Evolutionary conservation across 768 basidiomycete species (phyloP).

Genomic region (Filobasidium floriforme): DNA sequence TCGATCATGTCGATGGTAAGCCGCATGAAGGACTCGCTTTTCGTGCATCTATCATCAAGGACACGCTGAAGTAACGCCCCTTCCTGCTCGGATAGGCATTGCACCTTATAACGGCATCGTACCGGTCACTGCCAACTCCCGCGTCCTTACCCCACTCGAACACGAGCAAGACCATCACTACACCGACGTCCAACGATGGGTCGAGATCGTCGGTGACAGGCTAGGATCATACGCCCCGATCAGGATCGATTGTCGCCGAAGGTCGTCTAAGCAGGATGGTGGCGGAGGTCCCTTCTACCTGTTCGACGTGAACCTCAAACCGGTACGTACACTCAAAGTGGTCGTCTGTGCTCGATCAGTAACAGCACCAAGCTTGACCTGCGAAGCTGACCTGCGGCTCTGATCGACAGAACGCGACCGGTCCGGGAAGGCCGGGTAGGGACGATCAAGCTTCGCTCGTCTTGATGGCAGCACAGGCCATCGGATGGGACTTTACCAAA

Average conservation of each 20-base stretch:
- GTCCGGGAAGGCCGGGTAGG: constrained; percentile 37
- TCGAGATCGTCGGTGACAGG: constrained; percentile 26
- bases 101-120: constrained; percentile 38
- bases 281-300: constrained; percentile 26
- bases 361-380: not conserved
- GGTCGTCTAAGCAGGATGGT: not conserved
- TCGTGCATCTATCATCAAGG: not conserved
- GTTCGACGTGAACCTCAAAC: constrained; percentile 42
- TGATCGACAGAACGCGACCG: constrained; percentile 35
- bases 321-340: constrained; percentile 27
- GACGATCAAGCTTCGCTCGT: constrained; percentile 35
- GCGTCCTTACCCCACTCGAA: constrained; percentile 26
- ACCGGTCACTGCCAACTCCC: constrained; percentile 35
- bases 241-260: constrained; percentile 31
- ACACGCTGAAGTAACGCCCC: not conserved
- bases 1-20: constrained; percentile 30
- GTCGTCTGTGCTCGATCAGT: too few species aligned
- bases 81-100: constrained; percentile 28
- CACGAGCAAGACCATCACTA: constrained; percentile 26
- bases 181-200: constrained; percentile 20
- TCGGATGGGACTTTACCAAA: constrained; percentile 36
- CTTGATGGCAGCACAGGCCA: constrained; percentile 32
- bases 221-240: constrained; percentile 24
- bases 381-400: not conserved
- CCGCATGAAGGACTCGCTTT: not conserved